These are phyloP conservation scores for Knufia fluminis DNA, from an alignment of 2,329 filamentous ascomycete genomes.

Conservation along the genomic window DNA sequence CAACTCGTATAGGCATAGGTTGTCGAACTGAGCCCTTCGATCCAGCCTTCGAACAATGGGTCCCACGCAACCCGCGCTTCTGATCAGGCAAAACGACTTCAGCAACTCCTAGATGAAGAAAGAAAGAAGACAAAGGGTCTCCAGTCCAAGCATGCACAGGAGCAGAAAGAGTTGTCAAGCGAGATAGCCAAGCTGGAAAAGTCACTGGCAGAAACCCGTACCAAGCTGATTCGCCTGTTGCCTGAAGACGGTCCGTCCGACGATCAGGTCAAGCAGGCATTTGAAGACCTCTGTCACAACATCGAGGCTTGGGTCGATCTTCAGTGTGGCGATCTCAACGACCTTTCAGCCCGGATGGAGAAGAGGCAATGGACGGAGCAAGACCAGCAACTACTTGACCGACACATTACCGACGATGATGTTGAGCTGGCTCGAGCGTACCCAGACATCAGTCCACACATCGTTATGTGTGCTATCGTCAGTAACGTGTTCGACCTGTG, in stretches of 20 bases:
- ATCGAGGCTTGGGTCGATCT: constrained; percentile 11
- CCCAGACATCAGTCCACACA: background rate
- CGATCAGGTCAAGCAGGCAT: constrained; percentile 2
- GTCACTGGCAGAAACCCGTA: constrained; percentile 13
- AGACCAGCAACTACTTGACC: background rate
- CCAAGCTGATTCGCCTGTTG: constrained; percentile 12
- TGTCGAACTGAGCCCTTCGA: too few species aligned
- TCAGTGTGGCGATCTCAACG: background rate
- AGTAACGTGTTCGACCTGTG: background rate
- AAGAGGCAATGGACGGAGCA: background rate
- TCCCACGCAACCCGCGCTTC: too few species aligned
- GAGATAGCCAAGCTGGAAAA: background rate
- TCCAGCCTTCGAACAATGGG: too few species aligned
- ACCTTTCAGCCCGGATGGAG: background rate
- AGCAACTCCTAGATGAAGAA: too few species aligned
- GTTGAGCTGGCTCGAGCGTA: background rate
- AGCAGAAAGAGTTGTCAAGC: background rate
- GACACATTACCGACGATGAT: background rate
- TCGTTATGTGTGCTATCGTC: constrained; percentile 1
- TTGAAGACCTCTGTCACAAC: constrained; percentile 8
- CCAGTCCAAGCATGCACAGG: background rate
- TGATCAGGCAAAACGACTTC: too few species aligned
- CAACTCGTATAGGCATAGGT: too few species aligned
- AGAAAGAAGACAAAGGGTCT: background rate
- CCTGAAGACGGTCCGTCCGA: constrained; percentile 13